These are phyloP conservation scores for Leptographium radiaticola DNA, from an alignment of 2,329 filamentous ascomycete species.

Conservation along the genomic window DNA sequence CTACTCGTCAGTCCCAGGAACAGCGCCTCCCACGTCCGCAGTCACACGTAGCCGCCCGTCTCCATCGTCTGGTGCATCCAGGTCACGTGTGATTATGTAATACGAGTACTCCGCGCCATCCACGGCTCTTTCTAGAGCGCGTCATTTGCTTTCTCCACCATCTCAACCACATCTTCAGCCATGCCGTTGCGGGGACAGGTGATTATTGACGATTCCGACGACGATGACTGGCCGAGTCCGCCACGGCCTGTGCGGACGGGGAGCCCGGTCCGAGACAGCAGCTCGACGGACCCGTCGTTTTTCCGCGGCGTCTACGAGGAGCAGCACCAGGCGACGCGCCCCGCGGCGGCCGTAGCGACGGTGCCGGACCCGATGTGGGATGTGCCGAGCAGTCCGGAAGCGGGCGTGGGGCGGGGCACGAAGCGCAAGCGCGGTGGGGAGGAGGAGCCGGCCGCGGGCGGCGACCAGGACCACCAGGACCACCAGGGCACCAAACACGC, in stretches of 20 bases:
- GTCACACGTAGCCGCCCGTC: too few relatives aligned
- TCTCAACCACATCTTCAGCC: background rate
- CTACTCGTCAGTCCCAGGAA: too few relatives aligned
- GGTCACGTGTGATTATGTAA: too few relatives aligned
- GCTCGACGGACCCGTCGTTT: constrained; percentile 34
- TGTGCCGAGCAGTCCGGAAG: constrained; percentile 28
- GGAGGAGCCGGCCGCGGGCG: background rate
- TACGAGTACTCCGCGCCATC: too few relatives aligned
- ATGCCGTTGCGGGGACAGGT: background rate
- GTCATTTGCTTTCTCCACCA: background rate
- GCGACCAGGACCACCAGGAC: too few relatives aligned
- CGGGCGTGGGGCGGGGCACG: background rate
- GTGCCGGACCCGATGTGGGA: constrained; percentile 28
- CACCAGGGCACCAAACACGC: background rate
- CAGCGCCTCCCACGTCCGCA: too few relatives aligned
- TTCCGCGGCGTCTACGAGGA: constrained; percentile 35
- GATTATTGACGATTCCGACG: background rate
- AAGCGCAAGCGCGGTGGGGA: constrained; percentile 11
- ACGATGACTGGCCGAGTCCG: background rate
- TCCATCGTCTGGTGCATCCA: too few relatives aligned
- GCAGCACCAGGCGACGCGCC: constrained; percentile 22
- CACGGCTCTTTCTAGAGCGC: background rate
- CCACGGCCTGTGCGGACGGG: background rate
- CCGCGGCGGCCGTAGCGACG: background rate
- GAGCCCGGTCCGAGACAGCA: constrained; percentile 9